Evolutionary conservation across 2,329 filamentous ascomycete species (phyloP), one percentile per base, ranked within the genome.

Genomic region (Fusarium sp.): DNA sequence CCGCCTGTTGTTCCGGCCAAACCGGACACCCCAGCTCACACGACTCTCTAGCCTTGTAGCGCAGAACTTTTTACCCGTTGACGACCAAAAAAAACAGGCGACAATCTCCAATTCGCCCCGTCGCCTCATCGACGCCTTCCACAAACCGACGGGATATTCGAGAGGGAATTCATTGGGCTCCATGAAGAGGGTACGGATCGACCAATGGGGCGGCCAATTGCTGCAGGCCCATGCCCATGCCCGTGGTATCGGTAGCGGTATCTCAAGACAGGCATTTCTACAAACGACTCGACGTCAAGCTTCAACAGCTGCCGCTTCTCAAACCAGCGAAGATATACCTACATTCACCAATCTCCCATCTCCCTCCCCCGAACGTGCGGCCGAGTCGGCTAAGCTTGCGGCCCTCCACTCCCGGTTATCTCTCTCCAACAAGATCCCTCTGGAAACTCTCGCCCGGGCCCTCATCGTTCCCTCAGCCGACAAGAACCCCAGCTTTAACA

Each of bases 371-470:
- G 85, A 89, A 78, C 87, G 88, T 75, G 93, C 94, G 48, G 84
- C 87, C 68, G 83, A 87, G 75, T 98, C 96, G 52, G 92, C 95
- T 72, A 98, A 98, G 86, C 92, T 99, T 77, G 91, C 95, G 73
- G 95, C 96, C 74, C 90, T 99, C 51, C 95, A 98, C 83, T 94
- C 95, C 78, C 93, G 96, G 82, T 89, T 99, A 70, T 90, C 91
- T 45, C 90, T 99, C 64, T 92, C 95, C 30, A 88, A 89, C 72
- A 93, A 93, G 83, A 89, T 98, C 72, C 96, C 96, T 41, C 84
- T 97, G 68, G 89, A 96, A 85, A 96, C 94, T 10, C 90, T 99
- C 75, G 95, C 94, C 70, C 91, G 96, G 70, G 91, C 94, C 61
- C 90, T 99, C 71, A 89, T 98, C 78, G 93, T 98, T 82, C 86